Percentiles rank a stretch among this genome's conserved stretches.
phyloP scores from a whole-genome alignment of 192 early-diverging fungal species.

The Umbelopsis isabellina region DNA sequence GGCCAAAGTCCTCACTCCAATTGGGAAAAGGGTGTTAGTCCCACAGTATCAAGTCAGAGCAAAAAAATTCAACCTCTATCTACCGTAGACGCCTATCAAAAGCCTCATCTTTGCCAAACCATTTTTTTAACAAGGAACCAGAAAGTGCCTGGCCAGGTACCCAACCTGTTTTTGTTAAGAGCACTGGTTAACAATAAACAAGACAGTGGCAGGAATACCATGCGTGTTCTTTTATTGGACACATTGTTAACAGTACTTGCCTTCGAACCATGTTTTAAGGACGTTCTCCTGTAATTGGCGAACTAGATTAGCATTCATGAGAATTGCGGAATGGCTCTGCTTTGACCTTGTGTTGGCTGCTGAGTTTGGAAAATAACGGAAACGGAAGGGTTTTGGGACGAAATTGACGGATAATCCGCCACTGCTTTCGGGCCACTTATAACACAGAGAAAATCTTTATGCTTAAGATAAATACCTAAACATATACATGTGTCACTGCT shows the following conservation, averaged over 20 bases:
- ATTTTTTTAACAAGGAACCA: not conserved
- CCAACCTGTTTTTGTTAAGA: constrained; percentile 13
- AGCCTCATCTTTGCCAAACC: constrained; percentile 18
- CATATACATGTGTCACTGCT: too few species aligned
- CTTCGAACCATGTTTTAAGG: constrained; percentile 22
- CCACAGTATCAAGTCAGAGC: not conserved
- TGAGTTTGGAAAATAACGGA: constrained; percentile 1
- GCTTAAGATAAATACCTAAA: too few species aligned
- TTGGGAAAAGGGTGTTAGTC: not conserved
- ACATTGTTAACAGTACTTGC: not conserved
- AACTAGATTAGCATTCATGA: constrained; percentile 22
- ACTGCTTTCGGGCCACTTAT: too few species aligned
- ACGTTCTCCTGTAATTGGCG: constrained; percentile 22
- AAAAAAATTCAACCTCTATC: not conserved
- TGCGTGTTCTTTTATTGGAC: too few species aligned
- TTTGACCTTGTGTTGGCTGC: not conserved
- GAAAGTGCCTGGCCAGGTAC: constrained; percentile 16
- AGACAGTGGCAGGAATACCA: not conserved
- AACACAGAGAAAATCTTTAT: too few species aligned
- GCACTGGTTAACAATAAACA: not conserved
- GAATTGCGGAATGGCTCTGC: constrained; percentile 4
- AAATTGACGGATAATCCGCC: not conserved
- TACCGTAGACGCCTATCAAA: constrained; percentile 20
- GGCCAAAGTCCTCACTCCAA: constrained; percentile 20
- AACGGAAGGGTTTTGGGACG: not conserved